Evolutionary conservation across 2,329 filamentous ascomycete species (phyloP), one percentile per base, ranked within the genome.

Genomic region (Diplocarpon rosae): DNA sequence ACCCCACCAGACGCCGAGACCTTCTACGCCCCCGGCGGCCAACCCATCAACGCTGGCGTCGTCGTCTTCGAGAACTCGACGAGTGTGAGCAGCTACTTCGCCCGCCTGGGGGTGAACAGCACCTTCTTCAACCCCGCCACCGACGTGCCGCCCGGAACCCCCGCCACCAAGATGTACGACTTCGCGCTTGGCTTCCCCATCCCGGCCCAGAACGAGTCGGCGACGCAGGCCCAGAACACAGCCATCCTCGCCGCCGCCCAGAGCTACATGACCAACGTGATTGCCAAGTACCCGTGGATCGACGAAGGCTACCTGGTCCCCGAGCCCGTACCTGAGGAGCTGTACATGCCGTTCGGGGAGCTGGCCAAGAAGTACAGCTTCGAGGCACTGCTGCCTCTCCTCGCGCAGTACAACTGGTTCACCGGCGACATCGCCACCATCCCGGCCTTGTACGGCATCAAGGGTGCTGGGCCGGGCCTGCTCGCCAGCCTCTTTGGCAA

Each of bases 371-470:
- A 56, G 35, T 52, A 56, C 55, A 56, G 61, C 14, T 57, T 76
- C 6, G 55, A 63, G n/a, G 65, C 62, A n/a, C 57, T 62, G 5
- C 61, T 72, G 13, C 68, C 63, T 47, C 51, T 55, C 11, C 64
- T 65, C 42, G 63, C 65, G 15, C 63, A 70, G 39, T 71, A 68
- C 3, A 52, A 69, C 1, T 66, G 66, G 13, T 65, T 71, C 48
- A 60, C 71, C 29, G 56, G 68, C 4, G 59, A 62, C 3, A 50
- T 62, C 8, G 62, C 66, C 14, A 68, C 68, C 0, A 45, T 75
- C 6, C 16, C 38, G 24, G 38, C 38, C 17, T n/a, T 40, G 1
- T 70, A 70, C 50, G 62, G 71, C 11, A 61, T 73, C 51, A 68
- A 70, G 47, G 58, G 57, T 1, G 64, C 66, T 38, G 63, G 42